Evolutionary conservation across 805 yeast species (phyloP).

Genomic region (Spathaspora passalidarum): DNA sequence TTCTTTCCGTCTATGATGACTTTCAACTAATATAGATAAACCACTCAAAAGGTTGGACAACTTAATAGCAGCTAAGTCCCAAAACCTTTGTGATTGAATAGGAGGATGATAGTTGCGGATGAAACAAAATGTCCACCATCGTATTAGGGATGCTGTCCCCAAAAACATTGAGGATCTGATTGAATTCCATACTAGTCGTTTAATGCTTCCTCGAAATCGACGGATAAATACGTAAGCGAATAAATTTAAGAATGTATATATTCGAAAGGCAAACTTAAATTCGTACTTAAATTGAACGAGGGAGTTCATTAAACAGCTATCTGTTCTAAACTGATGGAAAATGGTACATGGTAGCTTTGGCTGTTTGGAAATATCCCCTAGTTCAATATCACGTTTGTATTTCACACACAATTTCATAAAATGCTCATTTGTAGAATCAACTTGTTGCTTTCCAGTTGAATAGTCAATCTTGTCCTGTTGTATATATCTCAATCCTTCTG

Average conservation of each 20-base stretch:
- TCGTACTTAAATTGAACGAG: slow-evolving; percentile 34
- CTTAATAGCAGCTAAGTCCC: slow-evolving; percentile 23
- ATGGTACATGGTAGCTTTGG: slow-evolving; percentile 29
- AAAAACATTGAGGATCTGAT: slow-evolving; percentile 36
- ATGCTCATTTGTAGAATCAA: slow-evolving; percentile 14
- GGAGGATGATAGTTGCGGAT: slow-evolving; percentile 31
- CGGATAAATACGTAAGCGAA: slow-evolving; percentile 14
- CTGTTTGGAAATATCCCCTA: slow-evolving; percentile 20
- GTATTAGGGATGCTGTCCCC: slow-evolving; percentile 30
- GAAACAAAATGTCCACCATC: slow-evolving; percentile 41
- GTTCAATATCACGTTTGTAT: slow-evolving; percentile 25
- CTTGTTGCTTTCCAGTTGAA: not conserved
- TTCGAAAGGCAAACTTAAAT: slow-evolving; percentile 28
- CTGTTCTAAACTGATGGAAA: slow-evolving; percentile 30
- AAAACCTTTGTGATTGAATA: slow-evolving; percentile 19
- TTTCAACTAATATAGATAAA: slow-evolving; percentile 32
- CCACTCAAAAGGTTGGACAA: slow-evolving; percentile 22
- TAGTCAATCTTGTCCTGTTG: slow-evolving; percentile 25
- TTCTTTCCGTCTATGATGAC: slow-evolving; percentile 36
- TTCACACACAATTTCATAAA: slow-evolving; percentile 25
- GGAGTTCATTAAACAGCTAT: slow-evolving; percentile 37
- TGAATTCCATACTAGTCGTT: slow-evolving; percentile 13
- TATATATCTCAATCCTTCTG: slow-evolving; percentile 25
- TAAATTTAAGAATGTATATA: slow-evolving; percentile 36
- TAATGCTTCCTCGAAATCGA: slow-evolving; percentile 2